Base-by-base conservation (phyloP, 2,329 filamentous ascomycete species). In the Xylaria sp. region DNA sequence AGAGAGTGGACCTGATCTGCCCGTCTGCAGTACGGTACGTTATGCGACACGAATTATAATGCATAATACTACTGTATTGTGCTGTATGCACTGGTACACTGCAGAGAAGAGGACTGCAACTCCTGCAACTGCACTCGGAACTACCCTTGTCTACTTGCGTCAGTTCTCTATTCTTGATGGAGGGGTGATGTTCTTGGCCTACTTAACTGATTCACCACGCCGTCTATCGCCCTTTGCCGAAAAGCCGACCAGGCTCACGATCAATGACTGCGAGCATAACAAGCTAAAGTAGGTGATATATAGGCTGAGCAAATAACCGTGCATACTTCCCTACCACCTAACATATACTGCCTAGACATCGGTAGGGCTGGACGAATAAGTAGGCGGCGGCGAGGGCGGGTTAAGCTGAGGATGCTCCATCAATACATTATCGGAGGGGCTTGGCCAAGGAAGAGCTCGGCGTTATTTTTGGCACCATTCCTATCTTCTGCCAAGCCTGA, bases 81-180 rank as follows among this genome's bases (percentile, higher is more conserved):
- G 28, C 28, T 4, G 30, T 56, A 56, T 23, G n/a, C 32, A 56
- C 9, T 9, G n/a, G 23, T 28, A 30, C 20, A 23, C 52, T 52
- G 46, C 46, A 50, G 12, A 39, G 36, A 39, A n/a, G n/a, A n/a
- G n/a, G 36, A 39, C 36, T 52, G 46, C 46, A 50, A 50, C 46
- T 18, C 25, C 46, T 25, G 25, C 52, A 30, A 30, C 6, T 43
- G 25, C 55, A 15, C 20, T 63, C 61, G 55, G 43, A 36, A 52
- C 34, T 18, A 53, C 55, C 62, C 62, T 60, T 53, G 62, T 58
- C 56, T 18, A 36, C n/a, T 53, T 60, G 56, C 62, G 62, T 60
- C 62, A 65, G 36, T 59, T 7, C 62, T 53, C n/a, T 45, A 9
- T 55, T 46, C 28, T 18, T 55, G 34, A 65, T 65, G 55, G 62